These are phyloP conservation scores for Geotrichum siamense DNA, from an alignment of 1,139 yeast species.

Conservation along the genomic window DNA sequence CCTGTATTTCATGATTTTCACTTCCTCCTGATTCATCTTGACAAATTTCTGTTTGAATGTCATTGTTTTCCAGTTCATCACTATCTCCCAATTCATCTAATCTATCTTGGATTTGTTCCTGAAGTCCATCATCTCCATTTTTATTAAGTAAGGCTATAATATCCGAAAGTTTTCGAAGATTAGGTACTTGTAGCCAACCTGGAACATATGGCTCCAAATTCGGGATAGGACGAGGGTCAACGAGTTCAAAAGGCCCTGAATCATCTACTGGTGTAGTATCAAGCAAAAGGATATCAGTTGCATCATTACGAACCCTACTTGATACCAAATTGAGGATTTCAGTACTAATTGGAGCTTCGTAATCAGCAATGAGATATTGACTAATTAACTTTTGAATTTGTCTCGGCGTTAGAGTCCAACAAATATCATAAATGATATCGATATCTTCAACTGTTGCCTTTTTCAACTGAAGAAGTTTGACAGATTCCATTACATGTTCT, in stretches of 20 bases:
- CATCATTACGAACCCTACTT: constrained; percentile 53
- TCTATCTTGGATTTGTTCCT: background rate
- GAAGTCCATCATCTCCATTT: constrained; percentile 1
- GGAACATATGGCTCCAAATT: constrained; percentile 96
- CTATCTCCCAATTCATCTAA: constrained; percentile 5
- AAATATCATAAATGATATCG: constrained; percentile 87
- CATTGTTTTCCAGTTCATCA: background rate
- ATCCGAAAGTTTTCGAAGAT: constrained; percentile 80
- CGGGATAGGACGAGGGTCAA: constrained; percentile 76
- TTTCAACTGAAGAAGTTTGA: constrained; percentile 85
- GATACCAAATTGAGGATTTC: constrained; percentile 80
- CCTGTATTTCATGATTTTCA: constrained; percentile 1
- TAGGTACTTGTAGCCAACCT: constrained; percentile 86
- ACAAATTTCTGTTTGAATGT: background rate
- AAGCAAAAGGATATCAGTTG: constrained; percentile 38
- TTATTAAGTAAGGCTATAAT: constrained; percentile 53
- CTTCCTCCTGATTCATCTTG: too few species aligned
- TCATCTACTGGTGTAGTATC: constrained; percentile 53
- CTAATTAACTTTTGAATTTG: constrained; percentile 90
- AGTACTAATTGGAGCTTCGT: constrained; percentile 87
- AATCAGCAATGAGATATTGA: constrained; percentile 88
- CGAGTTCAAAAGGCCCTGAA: constrained; percentile 79
- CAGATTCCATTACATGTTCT: constrained; percentile 87
- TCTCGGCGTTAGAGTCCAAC: constrained; percentile 87
- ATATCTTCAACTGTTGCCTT: constrained; percentile 88